A percentile compares a stretch with the other conserved stretches of the same genome.
Evolutionary conservation across 768 basidiomycete species (phyloP).

Genomic region (Saitozyma podzolica): DNA sequence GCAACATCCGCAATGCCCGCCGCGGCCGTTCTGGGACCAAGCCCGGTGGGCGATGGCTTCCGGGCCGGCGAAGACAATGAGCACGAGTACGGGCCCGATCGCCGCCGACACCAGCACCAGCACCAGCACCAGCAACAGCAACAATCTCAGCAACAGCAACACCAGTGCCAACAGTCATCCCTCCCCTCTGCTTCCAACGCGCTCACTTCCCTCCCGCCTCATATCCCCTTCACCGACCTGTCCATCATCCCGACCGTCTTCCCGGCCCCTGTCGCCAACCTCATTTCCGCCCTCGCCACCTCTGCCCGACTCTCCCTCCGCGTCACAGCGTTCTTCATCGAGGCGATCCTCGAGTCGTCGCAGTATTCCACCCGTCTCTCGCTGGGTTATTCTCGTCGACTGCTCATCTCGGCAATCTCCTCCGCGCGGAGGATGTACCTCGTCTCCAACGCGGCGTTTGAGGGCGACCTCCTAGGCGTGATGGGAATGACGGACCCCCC

Average conservation of each 20-base stretch:
- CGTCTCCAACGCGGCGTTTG: constrained; percentile 38
- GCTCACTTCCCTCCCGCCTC: no score
- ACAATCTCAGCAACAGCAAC: no score
- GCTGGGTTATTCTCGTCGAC: constrained; percentile 46
- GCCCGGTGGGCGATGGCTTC: no score
- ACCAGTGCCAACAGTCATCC: no score
- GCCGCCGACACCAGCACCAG: no score
- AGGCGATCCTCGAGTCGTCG: constrained; percentile 49
- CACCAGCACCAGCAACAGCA: no score
- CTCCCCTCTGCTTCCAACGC: no score
- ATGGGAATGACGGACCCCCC: constrained; percentile 2
- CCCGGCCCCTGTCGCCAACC: constrained; percentile 47
- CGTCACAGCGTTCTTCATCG: constrained; percentile 47
- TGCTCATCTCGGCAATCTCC: constrained; percentile 50
- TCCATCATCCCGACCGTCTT: constrained; percentile 43
- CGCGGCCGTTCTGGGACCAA: no score
- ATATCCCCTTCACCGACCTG: constrained; percentile 10
- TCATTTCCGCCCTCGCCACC: constrained; percentile 49
- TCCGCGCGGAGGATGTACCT: constrained; percentile 50
- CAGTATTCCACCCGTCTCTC: constrained; percentile 42
- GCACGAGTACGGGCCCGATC: no score
- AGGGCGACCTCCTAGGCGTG: constrained; percentile 17
- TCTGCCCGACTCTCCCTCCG: constrained; percentile 45
- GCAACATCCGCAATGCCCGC: no score
- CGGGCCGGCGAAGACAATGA: no score